Base-by-base conservation (phyloP, 2,329 filamentous ascomycete species). In the Monosporascus sp. region DNA sequence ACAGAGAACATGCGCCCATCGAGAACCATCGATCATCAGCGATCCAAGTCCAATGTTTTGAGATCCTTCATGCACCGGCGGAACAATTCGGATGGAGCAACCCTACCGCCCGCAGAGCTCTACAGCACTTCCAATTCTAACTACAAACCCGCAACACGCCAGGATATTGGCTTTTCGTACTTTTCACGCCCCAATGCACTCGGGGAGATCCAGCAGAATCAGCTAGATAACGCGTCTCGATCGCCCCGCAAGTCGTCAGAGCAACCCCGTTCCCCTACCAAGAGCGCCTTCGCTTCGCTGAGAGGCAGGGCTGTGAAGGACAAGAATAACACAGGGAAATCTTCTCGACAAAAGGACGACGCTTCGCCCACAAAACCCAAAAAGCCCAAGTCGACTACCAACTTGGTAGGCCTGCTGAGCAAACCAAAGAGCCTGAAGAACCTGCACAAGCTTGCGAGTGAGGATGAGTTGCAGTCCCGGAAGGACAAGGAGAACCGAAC, bases 401-500 rank as follows among this genome's bases (percentile, higher is more conserved):
- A 91, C 66, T 77, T 97, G n/a, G 83, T 84, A 1, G 84, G 80
- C 5, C 80, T 97, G 51, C 80, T 96, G 49, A 84, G 84, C 52
- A 85, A 87, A 52, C 83, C 85, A 54, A 90, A 87, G 67, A 90
- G 89, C 9, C 78, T 85, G 50, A 89, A 85, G 64, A 86, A 83
- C 58, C 71, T 87, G 24, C 80, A 82, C 56, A 78, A 77, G 53
- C 64, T 75, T 47, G 67, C 68, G 15, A 72, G 72, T 37, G 80
- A 82, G 14, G 80, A 83, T 6, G 75, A 78, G 50, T 70, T 75
- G 24, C 75, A 74, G 39, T 69, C 72, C 41, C 70, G 69, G 27
- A 86, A 82, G 63, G 86, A 93, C 68, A 96, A 96, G 71, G 91
- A 96, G 70, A 96, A 96, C 67, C 80, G 79, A 51, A 85, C 81